Percentiles rank a stretch among this genome's conserved stretches.
Conservation (phyloP, 306 rosid species). For the Pterocarpus santalinus region DNA sequence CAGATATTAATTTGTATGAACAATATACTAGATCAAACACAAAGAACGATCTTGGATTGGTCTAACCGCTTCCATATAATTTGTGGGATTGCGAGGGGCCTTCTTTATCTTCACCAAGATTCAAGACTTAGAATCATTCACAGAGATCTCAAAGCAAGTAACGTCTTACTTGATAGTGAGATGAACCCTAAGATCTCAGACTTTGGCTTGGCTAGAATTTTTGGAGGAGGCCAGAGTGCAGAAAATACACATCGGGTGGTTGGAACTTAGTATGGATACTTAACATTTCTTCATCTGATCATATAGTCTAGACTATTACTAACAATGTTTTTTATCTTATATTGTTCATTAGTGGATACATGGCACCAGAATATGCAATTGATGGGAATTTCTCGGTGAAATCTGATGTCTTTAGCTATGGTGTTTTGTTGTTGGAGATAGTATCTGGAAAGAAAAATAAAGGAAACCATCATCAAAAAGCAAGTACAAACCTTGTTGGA, state of each 20-base stretch:
- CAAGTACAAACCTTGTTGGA: slow-evolving; percentile 56
- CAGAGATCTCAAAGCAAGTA: slow-evolving; percentile 66
- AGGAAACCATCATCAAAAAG: slow-evolving; percentile 49
- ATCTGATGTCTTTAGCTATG: slow-evolving; percentile 51
- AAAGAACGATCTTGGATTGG: slow-evolving; percentile 49
- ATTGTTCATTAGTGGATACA: slow-evolving; percentile 50
- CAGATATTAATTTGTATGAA: background rate
- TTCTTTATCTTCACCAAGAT: slow-evolving; percentile 66
- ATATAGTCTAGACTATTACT: background rate
- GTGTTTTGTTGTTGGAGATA: slow-evolving; percentile 56
- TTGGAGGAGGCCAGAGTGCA: slow-evolving; percentile 53
- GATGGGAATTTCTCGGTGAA: slow-evolving; percentile 60
- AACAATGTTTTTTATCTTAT: background rate
- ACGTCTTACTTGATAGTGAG: slow-evolving; percentile 59
- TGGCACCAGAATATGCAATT: slow-evolving; percentile 67
- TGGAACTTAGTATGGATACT: slow-evolving; percentile 57
- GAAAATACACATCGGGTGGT: slow-evolving; percentile 60
- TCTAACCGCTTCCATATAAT: slow-evolving; percentile 55
- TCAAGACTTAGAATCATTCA: slow-evolving; percentile 56
- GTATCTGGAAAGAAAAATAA: slow-evolving; percentile 59
- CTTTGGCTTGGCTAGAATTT: slow-evolving; percentile 65
- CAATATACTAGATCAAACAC: slow-evolving; percentile 41
- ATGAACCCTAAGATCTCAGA: slow-evolving; percentile 68
- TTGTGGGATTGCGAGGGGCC: slow-evolving; percentile 56
- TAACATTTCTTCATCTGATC: background rate